Evolutionary conservation across 73 alveolate species (phyloP), one percentile per base, ranked within the genome.

Genomic region (Blepharisma japonicum): DNA sequence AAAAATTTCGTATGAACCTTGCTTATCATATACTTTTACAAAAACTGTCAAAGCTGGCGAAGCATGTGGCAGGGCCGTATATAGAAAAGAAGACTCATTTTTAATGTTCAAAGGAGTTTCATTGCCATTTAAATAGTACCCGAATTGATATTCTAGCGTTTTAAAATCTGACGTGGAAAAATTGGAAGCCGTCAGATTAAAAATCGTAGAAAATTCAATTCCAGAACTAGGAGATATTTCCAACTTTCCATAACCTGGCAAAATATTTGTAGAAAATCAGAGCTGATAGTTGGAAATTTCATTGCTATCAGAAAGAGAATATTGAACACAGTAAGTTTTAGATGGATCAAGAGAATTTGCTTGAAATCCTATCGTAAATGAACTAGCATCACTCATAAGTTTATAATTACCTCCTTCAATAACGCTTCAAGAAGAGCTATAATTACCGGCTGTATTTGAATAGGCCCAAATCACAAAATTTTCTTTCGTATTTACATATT

Each of bases 121-220:
- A 18, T 14, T 61, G 5, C 18, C 14, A 9, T 61, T 39, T 61
- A 18, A 0, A 25, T 61, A 61, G 47, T 61, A 61, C 50, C 74
- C 74, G 47, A 61, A 61, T 61, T 61, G 74, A 61, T 61, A 61
- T 20, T n/a, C 23, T 39, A 61, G 47, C 3, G 74, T n/a, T 25
- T 9, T 14, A 18, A 14, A 20, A 61, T 61, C 47, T 8, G 46
- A 4, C 2, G 14, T 39, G 23, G 39, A 61, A n/a, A n/a, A 61
- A 25, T 25, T 25, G n/a, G 74, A 9, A 11, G 74, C 74, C 5
- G 38, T 14, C 38, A 61, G 47, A 8, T 61, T 61, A 39, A 61
- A 61, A 14, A 61, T 4, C 2, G 74, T 61, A 9, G 38, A 8
- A 8, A 20, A 20, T 61, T 61, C 74, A 25, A 61, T 1, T 25